These are phyloP conservation scores for Solanum bulbocastanum DNA, from an alignment of 257 asterid genomes.

Conservation along the genomic window DNA sequence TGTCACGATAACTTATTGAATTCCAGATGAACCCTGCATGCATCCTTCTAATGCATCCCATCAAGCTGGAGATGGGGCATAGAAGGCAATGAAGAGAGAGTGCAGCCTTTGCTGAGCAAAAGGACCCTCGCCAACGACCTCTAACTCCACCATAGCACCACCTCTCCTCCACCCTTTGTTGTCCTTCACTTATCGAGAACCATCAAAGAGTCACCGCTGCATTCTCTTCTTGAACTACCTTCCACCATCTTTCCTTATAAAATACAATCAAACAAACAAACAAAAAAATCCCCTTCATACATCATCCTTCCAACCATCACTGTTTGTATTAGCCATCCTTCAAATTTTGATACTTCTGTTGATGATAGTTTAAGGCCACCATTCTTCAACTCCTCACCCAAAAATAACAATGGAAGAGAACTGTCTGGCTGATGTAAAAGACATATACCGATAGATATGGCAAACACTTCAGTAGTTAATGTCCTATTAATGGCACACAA, in stretches of 20 bases:
- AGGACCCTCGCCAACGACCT: neutral
- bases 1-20: neutral
- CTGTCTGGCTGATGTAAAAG: neutral
- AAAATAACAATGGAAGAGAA: neutral
- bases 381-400: neutral
- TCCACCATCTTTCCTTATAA: neutral
- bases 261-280: neutral
- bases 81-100: neutral
- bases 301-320: neutral
- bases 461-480: neutral
- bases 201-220: neutral
- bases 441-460: neutral
- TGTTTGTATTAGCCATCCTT: neutral
- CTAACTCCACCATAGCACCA: neutral
- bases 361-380: neutral
- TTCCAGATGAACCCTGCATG: neutral
- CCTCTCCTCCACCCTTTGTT: neutral
- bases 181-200: neutral
- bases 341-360: neutral
- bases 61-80: neutral
- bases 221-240: neutral
- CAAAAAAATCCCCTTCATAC: neutral
- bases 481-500: neutral
- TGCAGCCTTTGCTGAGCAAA: neutral
- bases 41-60: neutral